Conservation (phyloP, 139 green algal genomes). For the Gonium pectorale region DNA sequence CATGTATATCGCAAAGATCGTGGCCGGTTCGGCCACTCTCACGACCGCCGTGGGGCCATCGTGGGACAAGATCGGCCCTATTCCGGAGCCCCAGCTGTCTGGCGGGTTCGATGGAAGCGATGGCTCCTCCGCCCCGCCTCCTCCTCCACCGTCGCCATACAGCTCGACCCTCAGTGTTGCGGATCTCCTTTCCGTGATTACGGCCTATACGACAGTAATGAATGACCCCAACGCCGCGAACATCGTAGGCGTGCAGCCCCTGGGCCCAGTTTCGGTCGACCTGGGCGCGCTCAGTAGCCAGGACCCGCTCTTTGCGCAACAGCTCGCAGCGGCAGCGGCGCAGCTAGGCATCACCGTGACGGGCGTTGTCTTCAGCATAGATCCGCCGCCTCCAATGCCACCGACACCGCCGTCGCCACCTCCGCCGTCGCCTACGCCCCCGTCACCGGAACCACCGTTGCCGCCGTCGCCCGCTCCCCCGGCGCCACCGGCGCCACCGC, state of each 20-base stretch:
- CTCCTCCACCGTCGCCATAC: background rate
- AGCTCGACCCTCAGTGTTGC: no score
- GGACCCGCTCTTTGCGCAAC: background rate
- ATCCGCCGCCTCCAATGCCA: no score
- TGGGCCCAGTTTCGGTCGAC: no score
- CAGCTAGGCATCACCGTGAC: background rate
- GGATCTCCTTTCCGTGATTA: background rate
- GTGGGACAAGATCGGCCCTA: background rate
- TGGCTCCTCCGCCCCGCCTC: background rate
- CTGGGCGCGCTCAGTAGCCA: background rate
- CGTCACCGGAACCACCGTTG: background rate
- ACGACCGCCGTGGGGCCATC: background rate
- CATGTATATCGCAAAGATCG: conserved; percentile 20
- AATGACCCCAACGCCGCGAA: background rate
- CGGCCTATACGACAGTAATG: background rate
- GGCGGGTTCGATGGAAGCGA: no score
- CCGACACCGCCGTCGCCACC: no score
- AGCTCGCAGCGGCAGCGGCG: background rate
- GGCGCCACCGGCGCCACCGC: no score
- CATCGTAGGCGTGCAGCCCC: background rate
- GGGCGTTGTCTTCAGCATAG: background rate
- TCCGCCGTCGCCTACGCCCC: no score
- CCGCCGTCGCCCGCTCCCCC: no score
- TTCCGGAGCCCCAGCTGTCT: no score
- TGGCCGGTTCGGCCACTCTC: background rate